A percentile compares a stretch with the other conserved stretches of the same genome.
Evolutionary conservation across 257 asterid species (phyloP).

Genomic region (Echium plantagineum): DNA sequence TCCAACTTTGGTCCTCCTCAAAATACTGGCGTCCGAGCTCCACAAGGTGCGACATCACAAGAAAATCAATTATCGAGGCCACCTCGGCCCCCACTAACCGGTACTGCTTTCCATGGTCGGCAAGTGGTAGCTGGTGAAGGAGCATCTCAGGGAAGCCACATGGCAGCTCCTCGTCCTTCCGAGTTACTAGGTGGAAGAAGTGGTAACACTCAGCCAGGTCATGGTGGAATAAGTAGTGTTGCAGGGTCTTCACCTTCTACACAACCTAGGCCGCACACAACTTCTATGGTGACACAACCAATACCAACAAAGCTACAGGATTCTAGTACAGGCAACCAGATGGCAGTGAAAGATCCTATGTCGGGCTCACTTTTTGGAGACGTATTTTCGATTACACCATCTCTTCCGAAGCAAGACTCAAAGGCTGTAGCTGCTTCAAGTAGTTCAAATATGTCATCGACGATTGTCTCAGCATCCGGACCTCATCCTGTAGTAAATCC

Average conservation of each 20-base stretch:
- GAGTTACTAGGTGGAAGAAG: slow-evolving; percentile 8
- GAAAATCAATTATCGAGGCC: slow-evolving; percentile 41
- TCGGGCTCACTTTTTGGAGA: slow-evolving; percentile 52
- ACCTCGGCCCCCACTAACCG: slow-evolving; percentile 40
- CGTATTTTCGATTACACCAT: slow-evolving; percentile 40
- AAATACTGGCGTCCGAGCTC: slow-evolving; percentile 28
- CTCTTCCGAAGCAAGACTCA: slow-evolving; percentile 35
- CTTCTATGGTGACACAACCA: too few relatives aligned
- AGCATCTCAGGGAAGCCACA: slow-evolving; percentile 33
- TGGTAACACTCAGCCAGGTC: slow-evolving; percentile 26
- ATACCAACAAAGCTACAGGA: slow-evolving; percentile 23
- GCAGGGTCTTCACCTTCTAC: slow-evolving; percentile 24
- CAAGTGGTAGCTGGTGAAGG: slow-evolving; percentile 38
- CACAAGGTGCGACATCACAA: slow-evolving; percentile 40
- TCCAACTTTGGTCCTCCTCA: slow-evolving; percentile 30
- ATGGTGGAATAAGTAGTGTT: slow-evolving; percentile 18
- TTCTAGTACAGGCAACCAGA: slow-evolving; percentile 28
- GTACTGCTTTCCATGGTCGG: slow-evolving; percentile 50
- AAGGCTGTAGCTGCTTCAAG: slow-evolving; percentile 12
- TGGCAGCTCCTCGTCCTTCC: slow-evolving; percentile 30
- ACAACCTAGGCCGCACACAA: slow-evolving; percentile 9
- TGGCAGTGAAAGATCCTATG: slow-evolving; percentile 32
- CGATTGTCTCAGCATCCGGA: slow-evolving; percentile 17
- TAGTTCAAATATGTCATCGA: slow-evolving; percentile 32
- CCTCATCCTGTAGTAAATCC: slow-evolving; percentile 32